Base-by-base conservation (phyloP, 345 rosid species). In the Bruguiera parviflora region DNA sequence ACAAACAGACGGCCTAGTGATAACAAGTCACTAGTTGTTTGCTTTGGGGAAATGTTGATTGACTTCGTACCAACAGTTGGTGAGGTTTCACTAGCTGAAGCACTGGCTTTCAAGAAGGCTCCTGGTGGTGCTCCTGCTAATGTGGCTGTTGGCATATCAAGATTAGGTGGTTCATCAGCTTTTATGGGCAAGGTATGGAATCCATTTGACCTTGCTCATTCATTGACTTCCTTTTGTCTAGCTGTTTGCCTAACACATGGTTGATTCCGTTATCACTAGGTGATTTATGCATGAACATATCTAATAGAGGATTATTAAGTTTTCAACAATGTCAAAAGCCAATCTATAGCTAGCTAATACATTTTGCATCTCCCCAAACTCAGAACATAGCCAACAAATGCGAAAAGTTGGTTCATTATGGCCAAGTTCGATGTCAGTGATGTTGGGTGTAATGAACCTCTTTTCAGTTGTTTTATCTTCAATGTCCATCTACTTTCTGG, bases 111-210 rank as follows among this genome's bases (percentile, higher is more conserved):
- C 86, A 86, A 87, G 89, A 92, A 88, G 84, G 92, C 99, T 74
- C 86, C 98, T 20, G 98, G 99, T 15, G 98, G 99, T 29, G 99
- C 99, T 75, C 99, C 98, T 69, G 99, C 98, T 5, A 96, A 96
- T 78, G 99, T 96, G 70, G 98, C 99, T 29, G 99, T 96, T 71
- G 91, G 92, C 49, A 69, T 96, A 62, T 81, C 99, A 49, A 87
- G 86, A 77, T 80, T 92, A 67, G 99, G 97, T 73, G 98, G 99
- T 76, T 83, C 94, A 35, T 85, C 99, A 28, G 99, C 96, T 74
- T 96, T 92, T 75, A 77, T 96, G 1, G 99, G 99, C 79, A 96
- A 96, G 98, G 98, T 94, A 76, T 59, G 64, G 58, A 28, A 33
- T 39, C 25, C n/a, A 10, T 28, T 43, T 68, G 57, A 20, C 56